Base-by-base conservation (phyloP, 2,329 filamentous ascomycete genomes). In the Knufia petricola region DNA sequence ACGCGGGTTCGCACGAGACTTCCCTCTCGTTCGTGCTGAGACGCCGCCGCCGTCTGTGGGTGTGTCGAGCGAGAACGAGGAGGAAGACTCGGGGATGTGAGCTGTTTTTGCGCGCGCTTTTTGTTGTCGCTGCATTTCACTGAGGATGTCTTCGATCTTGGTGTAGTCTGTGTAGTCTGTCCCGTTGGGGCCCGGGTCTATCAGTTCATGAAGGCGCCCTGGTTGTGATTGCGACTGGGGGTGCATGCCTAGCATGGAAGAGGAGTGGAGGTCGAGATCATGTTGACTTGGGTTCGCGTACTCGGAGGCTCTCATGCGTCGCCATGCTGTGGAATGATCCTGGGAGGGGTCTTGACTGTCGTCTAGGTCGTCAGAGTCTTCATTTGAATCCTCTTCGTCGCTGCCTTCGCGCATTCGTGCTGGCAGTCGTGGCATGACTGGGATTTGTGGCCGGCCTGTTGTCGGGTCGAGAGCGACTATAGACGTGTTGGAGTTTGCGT, bases 21-120 rank as follows among this genome's bases (percentile, higher is more conserved):
- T 15, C 63, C 62, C 51, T 59, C 62, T 60, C 69, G 67, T 62
- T 69, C 63, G 46, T 70, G 69, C 41, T 65, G 59, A 46, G 76
- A 60, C 47, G 66, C 69, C 12, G 66, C 69, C 12, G 62, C 64
- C 50, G 72, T 70, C 43, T 74, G 67, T 56, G 72, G 72, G 64
- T 54, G 44, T 39, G 13, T 48, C 40, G 28, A 39, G 3, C 4
- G 24, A 38, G 2, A 24, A 3, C 15, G 50, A 37, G 15, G 45
- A 45, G 23, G 51, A 24, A 19, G 37, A 34, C 39, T 36, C 40
- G 37, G 28, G n/a, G 1, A 48, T 12, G 26, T 32, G 9, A 24
- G 46, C 30, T 2, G 45, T 44, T 19, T 52, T 51, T 4, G 52
- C 53, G 15, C 52, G 42, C 2, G 54, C 53, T 19, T 52, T 52